Conservation (phyloP, 768 basidiomycete genomes). For the Phanerodontia chrysosporium region DNA sequence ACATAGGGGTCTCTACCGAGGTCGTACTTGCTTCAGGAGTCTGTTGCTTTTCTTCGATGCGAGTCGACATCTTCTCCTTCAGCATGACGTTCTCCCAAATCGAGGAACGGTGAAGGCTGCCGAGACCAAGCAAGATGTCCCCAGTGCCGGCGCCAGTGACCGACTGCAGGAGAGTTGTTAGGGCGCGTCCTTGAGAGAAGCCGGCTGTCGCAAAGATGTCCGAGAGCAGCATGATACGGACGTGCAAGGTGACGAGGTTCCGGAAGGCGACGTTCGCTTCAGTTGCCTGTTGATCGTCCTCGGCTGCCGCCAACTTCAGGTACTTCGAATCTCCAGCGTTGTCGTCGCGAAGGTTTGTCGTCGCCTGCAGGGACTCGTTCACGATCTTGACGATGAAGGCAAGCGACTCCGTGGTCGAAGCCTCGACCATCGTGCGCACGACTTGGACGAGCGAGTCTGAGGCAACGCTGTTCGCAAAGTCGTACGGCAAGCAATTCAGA, state of each 20-base stretch:
- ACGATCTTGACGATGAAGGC: constrained; percentile 67
- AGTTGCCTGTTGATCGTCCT: constrained; percentile 42
- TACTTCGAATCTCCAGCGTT: constrained; percentile 56
- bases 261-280: constrained; percentile 65
- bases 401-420: constrained; percentile 73
- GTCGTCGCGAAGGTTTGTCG: constrained; percentile 65
- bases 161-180: constrained; percentile 69
- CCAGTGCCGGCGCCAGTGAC: constrained; percentile 62
- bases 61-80: constrained; percentile 28
- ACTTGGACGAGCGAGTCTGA: constrained; percentile 88
- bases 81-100: constrained; percentile 87
- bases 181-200: constrained; percentile 75
- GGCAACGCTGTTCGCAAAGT: constrained; percentile 79
- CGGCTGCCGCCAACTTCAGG: constrained; percentile 55
- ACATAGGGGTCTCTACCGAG: neutral
- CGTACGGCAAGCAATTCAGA: constrained; percentile 84
- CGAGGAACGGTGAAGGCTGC: constrained; percentile 73
- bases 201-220: constrained; percentile 85
- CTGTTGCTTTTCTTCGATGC: neutral
- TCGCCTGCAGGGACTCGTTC: constrained; percentile 62
- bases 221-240: constrained; percentile 76
- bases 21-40: constrained; percentile 9
- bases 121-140: constrained; percentile 67
- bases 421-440: constrained; percentile 85
- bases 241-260: constrained; percentile 67